Evolutionary conservation across 805 yeast species (phyloP), one percentile per base, ranked within the genome.

Genomic region (Metschnikowia anglica): DNA sequence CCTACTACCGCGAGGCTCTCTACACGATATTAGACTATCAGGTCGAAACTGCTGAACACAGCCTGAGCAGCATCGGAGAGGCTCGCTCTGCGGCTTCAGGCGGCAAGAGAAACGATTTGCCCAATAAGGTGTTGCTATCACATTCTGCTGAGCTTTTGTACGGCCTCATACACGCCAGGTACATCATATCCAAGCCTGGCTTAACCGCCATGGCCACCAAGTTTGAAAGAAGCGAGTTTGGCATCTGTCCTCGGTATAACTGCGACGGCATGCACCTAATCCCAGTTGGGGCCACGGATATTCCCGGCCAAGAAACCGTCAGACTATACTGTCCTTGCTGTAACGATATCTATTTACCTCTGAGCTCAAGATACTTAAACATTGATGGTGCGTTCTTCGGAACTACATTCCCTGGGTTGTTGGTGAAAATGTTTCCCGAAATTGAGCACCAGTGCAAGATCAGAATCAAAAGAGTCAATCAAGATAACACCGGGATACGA

Each of bases 371-470:
- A 48, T 90, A 87, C 63, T 69, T 86, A 44, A 87, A 88, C 58
- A 79, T 93, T 32, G 99, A 93, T 64, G 99, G 99, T 4, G 97
- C 98, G 1, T 93, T 85, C 58, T 93, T 95, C 70, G 98, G 99
- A 4, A 88, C 98, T 0, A 83, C 95, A 26, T 93, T 93, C 68
- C 93, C 97, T 1, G 97, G 97, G 2, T 76, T 93, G 53, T 85
- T 93, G 56, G 79, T 93, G 47, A 86, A 89, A 60, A 85, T 87
- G 77, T 89, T 84, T 67, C 88, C 93, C n/a, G 97, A 88, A 51
- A 79, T 89, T 38, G 95, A 85, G 59, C 79, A 79, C 54, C 88
- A 85, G 56, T 82, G 88, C 52, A 73, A 75, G 43, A 72, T 77
- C 44, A 73, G 85, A 56, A 64, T 68, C 44, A 63, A 66, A 44